These are phyloP conservation scores for Suhomyces panamericanus DNA, from an alignment of 1,139 yeast species.

Conservation along the genomic window DNA sequence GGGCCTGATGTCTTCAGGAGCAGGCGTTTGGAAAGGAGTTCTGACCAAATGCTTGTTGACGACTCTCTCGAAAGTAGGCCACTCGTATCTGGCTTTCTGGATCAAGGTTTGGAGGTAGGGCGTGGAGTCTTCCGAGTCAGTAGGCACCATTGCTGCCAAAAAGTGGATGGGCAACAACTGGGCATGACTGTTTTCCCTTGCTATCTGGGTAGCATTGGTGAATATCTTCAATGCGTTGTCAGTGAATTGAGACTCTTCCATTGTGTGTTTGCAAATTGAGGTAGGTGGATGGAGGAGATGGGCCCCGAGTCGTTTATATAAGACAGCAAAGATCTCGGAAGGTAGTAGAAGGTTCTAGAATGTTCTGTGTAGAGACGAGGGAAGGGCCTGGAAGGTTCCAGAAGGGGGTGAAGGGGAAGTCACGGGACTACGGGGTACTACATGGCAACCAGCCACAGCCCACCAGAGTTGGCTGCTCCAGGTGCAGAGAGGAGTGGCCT, in stretches of 20 bases:
- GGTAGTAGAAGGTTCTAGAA: conserved; percentile 9
- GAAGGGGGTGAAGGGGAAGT: background rate
- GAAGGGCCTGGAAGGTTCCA: background rate
- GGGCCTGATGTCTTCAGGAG: conserved; percentile 75
- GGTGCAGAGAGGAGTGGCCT: background rate
- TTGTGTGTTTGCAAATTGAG: conserved; percentile 15
- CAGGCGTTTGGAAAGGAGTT: conserved; percentile 83
- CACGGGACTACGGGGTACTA: background rate
- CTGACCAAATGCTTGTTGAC: conserved; percentile 82
- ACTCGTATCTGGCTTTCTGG: conserved; percentile 87
- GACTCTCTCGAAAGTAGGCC: conserved; percentile 73
- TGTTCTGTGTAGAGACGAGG: background rate
- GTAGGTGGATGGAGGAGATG: background rate
- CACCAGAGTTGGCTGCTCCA: no score
- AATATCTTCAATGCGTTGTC: conserved; percentile 87
- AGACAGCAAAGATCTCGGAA: background rate
- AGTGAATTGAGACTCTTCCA: conserved; percentile 79
- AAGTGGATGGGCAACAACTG: conserved; percentile 85
- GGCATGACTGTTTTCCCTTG: conserved; percentile 80
- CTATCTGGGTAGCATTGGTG: conserved; percentile 76
- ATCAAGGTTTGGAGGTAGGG: conserved; percentile 79
- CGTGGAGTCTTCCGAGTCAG: conserved; percentile 66
- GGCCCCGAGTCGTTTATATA: conserved; percentile 1
- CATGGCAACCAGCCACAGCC: background rate
- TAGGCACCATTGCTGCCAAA: conserved; percentile 86